Conservation (phyloP, 1,139 yeast genomes). For the Suhomyces choctaworum region DNA sequence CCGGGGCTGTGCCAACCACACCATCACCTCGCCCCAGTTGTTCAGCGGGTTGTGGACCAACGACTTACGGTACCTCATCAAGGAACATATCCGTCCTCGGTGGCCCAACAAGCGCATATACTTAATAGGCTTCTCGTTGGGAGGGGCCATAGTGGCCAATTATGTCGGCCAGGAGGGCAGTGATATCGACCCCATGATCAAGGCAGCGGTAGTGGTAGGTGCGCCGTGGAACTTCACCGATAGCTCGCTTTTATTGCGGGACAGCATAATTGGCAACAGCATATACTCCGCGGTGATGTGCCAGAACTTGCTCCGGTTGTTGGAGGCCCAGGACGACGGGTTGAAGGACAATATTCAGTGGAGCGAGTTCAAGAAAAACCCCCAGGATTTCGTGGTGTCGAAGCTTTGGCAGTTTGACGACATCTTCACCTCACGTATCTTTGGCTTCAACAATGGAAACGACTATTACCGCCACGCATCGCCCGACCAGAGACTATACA, state of each 20-base stretch:
- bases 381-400: constrained; percentile 33
- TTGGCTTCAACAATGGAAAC: constrained; percentile 68
- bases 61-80: constrained; percentile 54
- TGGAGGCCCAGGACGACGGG: constrained; percentile 44
- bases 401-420: constrained; percentile 64
- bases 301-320: constrained; percentile 45
- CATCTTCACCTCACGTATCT: constrained; percentile 66
- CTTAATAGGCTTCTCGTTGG: constrained; percentile 57
- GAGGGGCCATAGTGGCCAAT: constrained; percentile 78
- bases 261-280: constrained; percentile 43
- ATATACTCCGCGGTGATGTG: constrained; percentile 58
- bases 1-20: constrained; percentile 62
- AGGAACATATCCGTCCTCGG: constrained; percentile 42
- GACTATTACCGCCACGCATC: constrained; percentile 76
- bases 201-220: constrained; percentile 55
- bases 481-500: constrained; percentile 54
- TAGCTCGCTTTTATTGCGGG: constrained; percentile 44
- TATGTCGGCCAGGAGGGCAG: constrained; percentile 74
- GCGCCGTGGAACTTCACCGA: constrained; percentile 83
- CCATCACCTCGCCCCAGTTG: constrained; percentile 57
- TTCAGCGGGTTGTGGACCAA: constrained; percentile 66
- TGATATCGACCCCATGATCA: constrained; percentile 34
- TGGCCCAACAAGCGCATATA: constrained; percentile 55
- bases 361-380: constrained; percentile 33
- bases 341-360: constrained; percentile 28